Base-by-base conservation (phyloP, 2,329 filamentous ascomycete species). In the Leptographium flavum region DNA sequence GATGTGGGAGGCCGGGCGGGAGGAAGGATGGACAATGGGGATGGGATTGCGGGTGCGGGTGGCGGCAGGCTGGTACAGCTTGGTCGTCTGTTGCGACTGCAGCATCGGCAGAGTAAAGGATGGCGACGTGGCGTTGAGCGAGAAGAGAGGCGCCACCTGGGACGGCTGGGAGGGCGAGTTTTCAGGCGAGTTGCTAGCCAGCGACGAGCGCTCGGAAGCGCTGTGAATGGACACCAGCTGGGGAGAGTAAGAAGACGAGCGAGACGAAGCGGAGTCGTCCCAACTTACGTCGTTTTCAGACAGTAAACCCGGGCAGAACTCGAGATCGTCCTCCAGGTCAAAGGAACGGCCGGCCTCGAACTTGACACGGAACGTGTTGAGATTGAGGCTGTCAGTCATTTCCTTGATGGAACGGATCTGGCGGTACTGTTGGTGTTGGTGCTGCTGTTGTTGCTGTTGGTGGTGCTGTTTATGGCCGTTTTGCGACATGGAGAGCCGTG, bases 261-360 rank as follows among this genome's bases (percentile, higher is more conserved):
- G 21, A 17, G 17, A 19, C 23, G 11, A 28, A 14, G 14, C 21
- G 17, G 13, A n/a, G 21, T 7, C 13, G 30, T 21, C 3, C n/a
- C 4, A 14, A 76, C 74, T 74, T 79, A 94, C 87, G 78, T 94
- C 87, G 65, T 76, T 87, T 67, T 95, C 88, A 31, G 87, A 94
- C 68, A 96, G 71, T 55, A 96, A 75, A 61, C 82, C 80, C 51
- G 90, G 90, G 66, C 88, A 95, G 65, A 96, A 96, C 64, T 94
- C 83, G 67, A 94, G 74, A 62, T 96, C 90, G 61, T 96, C 90
- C 58, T 95, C 90, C 50, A 96, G 74, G 56, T 96, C 90, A 58
- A 96, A 96, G 10, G 88, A 94, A 48, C 87, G 79, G 48, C 85
- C 87, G 52, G 87, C 84, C 67, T 96, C 88, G 55, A 94, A 94